phyloP scores from a whole-genome alignment of 148 eudicot species.

The Chenopodium quinoa region DNA sequence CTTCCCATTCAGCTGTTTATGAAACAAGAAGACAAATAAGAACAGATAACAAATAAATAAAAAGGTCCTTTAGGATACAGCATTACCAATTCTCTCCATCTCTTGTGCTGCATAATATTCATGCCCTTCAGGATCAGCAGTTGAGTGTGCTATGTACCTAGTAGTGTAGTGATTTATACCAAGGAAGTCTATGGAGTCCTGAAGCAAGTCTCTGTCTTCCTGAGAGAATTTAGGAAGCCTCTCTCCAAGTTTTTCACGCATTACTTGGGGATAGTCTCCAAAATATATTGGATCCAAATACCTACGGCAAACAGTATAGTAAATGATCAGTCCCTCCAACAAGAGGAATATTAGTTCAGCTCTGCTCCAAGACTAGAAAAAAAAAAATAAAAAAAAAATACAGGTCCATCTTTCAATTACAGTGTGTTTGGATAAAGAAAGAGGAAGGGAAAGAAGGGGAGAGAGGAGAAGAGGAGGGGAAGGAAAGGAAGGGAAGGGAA shows the following conservation, averaged over 20 bases:
- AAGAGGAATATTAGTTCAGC: no score
- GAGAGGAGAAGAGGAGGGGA: no score
- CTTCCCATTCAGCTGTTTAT: constrained; percentile 74
- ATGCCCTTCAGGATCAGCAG: constrained; percentile 37
- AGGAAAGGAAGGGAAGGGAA: no score
- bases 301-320: constrained; percentile 37
- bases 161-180: constrained; percentile 81
- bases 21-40: constrained; percentile 19
- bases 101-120: constrained; percentile 53
- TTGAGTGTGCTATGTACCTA: constrained; percentile 56
- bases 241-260: constrained; percentile 71
- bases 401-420: not conserved
- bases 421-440: no score
- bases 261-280: constrained; percentile 69
- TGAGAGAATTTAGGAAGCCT: constrained; percentile 59
- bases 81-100: constrained; percentile 63
- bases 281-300: constrained; percentile 72
- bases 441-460: no score
- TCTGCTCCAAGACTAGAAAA: not conserved
- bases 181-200: constrained; percentile 58
- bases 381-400: not conserved
- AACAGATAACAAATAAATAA: constrained; percentile 7
- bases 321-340: not conserved
- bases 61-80: not conserved
- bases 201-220: constrained; percentile 55